Evolutionary conservation across 2,329 filamentous ascomycete species (phyloP), one percentile per base, ranked within the genome.

Genomic region (Hypoxylon sp.): DNA sequence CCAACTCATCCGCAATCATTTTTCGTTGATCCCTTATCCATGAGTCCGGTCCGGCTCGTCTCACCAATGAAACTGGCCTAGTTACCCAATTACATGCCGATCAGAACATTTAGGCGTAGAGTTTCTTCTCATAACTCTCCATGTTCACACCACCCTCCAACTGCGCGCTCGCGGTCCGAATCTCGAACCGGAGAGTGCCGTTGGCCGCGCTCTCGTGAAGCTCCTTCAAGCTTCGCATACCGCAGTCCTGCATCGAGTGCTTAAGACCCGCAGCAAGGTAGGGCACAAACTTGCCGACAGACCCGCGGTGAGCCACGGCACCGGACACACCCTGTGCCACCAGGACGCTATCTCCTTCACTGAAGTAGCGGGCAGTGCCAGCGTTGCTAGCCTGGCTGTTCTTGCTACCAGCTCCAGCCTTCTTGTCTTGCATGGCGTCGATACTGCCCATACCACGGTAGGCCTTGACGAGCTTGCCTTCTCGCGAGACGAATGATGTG

Each of bases 391-490:
- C 88, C 80, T 91, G 89, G 80, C 85, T 88, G 77, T 94, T 88
- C 80, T 89, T 91, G 75, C 84, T 83, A 71, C 90, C 91, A 64
- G 81, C 85, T 59, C 92, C 93, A 9, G 94, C 94, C 86, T 97
- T 97, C 88, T 96, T 97, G 83, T 98, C 95, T 83, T 98, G 94
- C 96, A 99, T 99, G 72, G 96, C 96, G 76, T 97, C 96, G 78
- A 99, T 99, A 81, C 91, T 94, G 72, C 96, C 96, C 96, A 99
- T 99, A 65, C 96, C 96, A 81, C 96, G 92, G 87, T 99, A 99
- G 41, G 96, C 94, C 87, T 99, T 99, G 81, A 99, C 95, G 58
- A 99, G 90, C 87, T 98, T 96, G 71, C 96, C 96, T 82, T 98
- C 95, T 66, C 92, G 91, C 76, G 93, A 97, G 73, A 99, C 93